phyloP scores from a whole-genome alignment of 2,329 filamentous ascomycete genomes.

The Aureobasidium mangrovei region DNA sequence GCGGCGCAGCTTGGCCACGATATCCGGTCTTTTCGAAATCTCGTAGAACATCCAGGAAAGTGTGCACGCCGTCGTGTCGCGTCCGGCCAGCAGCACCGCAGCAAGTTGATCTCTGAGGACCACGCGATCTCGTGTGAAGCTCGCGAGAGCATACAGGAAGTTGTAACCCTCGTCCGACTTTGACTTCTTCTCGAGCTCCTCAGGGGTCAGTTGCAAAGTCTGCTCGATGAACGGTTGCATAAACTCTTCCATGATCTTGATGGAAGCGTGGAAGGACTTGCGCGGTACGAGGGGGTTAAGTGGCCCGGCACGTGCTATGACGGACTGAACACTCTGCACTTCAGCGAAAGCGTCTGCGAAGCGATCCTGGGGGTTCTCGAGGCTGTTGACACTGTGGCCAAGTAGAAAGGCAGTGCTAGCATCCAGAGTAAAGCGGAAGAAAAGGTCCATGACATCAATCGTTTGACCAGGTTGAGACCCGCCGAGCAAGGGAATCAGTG shows the following conservation, averaged over 20 bases:
- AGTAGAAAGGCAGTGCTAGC: slow-evolving; percentile 80
- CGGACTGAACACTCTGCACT: slow-evolving; percentile 64
- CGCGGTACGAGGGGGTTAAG: slow-evolving; percentile 56
- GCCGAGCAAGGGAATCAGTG: slow-evolving; percentile 58
- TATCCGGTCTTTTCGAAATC: slow-evolving; percentile 60
- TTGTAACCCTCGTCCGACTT: slow-evolving; percentile 68
- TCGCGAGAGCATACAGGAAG: slow-evolving; percentile 77
- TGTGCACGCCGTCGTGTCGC: slow-evolving; percentile 78
- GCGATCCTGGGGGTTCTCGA: slow-evolving; percentile 48
- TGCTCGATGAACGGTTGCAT: slow-evolving; percentile 69
- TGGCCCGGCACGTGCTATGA: slow-evolving; percentile 57
- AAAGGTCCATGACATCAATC: slow-evolving; percentile 64
- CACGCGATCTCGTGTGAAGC: slow-evolving; percentile 59
- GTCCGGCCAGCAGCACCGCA: slow-evolving; percentile 71
- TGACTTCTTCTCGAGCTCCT: slow-evolving; percentile 64
- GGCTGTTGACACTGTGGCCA: slow-evolving; percentile 60
- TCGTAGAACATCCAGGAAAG: slow-evolving; percentile 80
- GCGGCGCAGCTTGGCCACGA: slow-evolving; percentile 57
- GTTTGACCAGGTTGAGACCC: slow-evolving; percentile 32
- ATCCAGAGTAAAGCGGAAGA: slow-evolving; percentile 81
- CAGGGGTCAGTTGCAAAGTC: slow-evolving; percentile 57
- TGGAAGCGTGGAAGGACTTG: slow-evolving; percentile 51
- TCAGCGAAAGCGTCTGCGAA: slow-evolving; percentile 79
- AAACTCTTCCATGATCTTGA: slow-evolving; percentile 66
- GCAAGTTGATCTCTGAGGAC: slow-evolving; percentile 79